Evolutionary conservation across 306 rosid species (phyloP), one percentile per base, ranked within the genome.

Genomic region (Sicyos edulis): DNA sequence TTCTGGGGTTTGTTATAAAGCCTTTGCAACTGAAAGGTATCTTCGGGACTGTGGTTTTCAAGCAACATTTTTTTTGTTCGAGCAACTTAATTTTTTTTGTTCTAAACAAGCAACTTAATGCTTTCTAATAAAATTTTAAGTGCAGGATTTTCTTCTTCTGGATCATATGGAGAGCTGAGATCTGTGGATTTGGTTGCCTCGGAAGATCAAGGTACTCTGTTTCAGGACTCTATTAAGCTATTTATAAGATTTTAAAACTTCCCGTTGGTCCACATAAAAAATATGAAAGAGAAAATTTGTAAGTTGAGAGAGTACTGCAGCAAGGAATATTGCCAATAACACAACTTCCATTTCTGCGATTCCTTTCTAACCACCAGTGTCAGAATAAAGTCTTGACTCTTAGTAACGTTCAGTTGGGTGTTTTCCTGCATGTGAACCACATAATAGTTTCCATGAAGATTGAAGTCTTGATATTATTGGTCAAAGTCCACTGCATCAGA

Each of bases 11-110:
- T 83, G 59, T 78, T 15, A 79, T 86, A 71, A 88, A 93, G 82
- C 98, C 97, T 45, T 77, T 93, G 92, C 82, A 83, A 22, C 71
- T 90, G 80, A 85, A 83, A 85, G 98, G 98, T 90, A 66, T 24
- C 59, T 29, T 29, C 72, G 74, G 59, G 75, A 17, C 70, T 81
- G 22, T 73, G 52, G 54, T 83, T 40, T 74, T 54, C 73, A 49
- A 71, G 29, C 52, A 52, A 47, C 15, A 77, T 9, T 32, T 32
- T 32, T 32, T 32, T 32, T 32, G 37, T 74, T 54, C 73, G 34
- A 71, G 29, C 52, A 52, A 47, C 15, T 78, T 32, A 32, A 10
- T 32, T 69, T 9, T 9, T 32, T 32, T 32, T 32, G 37, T 32
- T 32, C 37, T 32, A 1, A 32, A 32, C 2, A 49, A 71, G 29